Evolutionary conservation across 768 basidiomycete species (phyloP).

Genomic region (Auriscalpium microsporum): DNA sequence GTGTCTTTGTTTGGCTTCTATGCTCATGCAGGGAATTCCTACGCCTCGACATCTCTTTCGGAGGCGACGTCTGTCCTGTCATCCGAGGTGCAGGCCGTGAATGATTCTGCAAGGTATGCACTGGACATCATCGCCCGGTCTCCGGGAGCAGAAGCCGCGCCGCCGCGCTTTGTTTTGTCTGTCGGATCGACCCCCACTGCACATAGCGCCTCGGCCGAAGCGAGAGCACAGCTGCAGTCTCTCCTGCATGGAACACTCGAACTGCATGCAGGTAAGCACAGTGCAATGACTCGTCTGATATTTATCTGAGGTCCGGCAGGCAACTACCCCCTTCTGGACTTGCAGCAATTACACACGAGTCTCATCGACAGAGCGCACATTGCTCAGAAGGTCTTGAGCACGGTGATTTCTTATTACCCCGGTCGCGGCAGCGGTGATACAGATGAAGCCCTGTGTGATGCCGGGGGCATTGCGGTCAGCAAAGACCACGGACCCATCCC

Average conservation of each 20-base stretch:
- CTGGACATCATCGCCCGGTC: constrained; percentile 21
- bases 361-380: constrained; percentile 49
- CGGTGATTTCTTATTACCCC: constrained; percentile 75
- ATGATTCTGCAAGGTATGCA: constrained; percentile 51
- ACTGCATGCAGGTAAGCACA: constrained; percentile 57
- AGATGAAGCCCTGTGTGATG: constrained; percentile 77
- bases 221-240: constrained; percentile 34
- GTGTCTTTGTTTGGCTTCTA: constrained; percentile 78
- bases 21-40: constrained; percentile 69
- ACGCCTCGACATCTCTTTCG: constrained; percentile 59
- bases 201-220: constrained; percentile 58
- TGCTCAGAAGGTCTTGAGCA: constrained; percentile 60
- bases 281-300: neutral
- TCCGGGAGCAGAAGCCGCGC: too few species aligned
- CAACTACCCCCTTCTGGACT: constrained; percentile 77
- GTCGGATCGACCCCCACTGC: constrained; percentile 88
- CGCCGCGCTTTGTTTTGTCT: constrained; percentile 56
- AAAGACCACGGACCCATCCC: constrained; percentile 74
- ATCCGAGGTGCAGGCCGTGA: constrained; percentile 62
- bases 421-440: constrained; percentile 49
- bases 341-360: constrained; percentile 74
- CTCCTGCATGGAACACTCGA: constrained; percentile 57
- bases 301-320: constrained; percentile 29
- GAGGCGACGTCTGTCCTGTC: constrained; percentile 62
- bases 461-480: constrained; percentile 79